Evolutionary conservation across 2,329 filamentous ascomycete species (phyloP), one percentile per base, ranked within the genome.

Genomic region (Acephala macrosclerotiorum): DNA sequence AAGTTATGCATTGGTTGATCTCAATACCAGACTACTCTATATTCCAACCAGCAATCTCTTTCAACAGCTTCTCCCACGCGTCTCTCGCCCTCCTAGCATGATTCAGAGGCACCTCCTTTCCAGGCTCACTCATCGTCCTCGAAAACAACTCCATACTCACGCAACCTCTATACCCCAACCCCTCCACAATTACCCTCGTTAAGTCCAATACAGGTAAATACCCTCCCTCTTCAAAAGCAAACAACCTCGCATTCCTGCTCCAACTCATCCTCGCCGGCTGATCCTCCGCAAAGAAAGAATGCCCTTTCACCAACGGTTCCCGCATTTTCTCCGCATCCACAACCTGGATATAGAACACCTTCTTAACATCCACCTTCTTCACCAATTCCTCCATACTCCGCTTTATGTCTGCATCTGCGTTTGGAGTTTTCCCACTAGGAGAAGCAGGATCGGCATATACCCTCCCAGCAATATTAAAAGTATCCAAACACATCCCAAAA

Each of bases 401-500:
- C 12, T 78, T 75, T 1, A 91, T 80, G 0, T 83, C 86, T 5
- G 80, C 76, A 1, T 90, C 86, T 8, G 86, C 89, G 66, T 86
- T 81, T 0, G 78, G 69, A 0, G 80, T 85, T 69, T 82, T 82
- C 2, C 89, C 86, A 0, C 80, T 80, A 0, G 79, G 69, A 0
- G 81, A 76, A 0, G 85, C 77, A 0, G 91, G 91, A 72, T 94
- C 90, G 0, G 88, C 91, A 70, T 87, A 94, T 63, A 92, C 85
- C 9, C 87, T 80, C 0, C 86, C 91, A 0, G 90, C 86, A 68
- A 94, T 90, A 77, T 94, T 92, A 80, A 92, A 94, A 0, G 89
- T 92, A 77, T 94, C 91, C 26, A 94, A 81, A 73, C 90, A 93
- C 49, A 93, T 81, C 12, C 91, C 91, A 74, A 94, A 92, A 77